Evolutionary conservation across 2,329 filamentous ascomycete genomes (phyloP).

Genomic region (Scytalidium sp.): DNA sequence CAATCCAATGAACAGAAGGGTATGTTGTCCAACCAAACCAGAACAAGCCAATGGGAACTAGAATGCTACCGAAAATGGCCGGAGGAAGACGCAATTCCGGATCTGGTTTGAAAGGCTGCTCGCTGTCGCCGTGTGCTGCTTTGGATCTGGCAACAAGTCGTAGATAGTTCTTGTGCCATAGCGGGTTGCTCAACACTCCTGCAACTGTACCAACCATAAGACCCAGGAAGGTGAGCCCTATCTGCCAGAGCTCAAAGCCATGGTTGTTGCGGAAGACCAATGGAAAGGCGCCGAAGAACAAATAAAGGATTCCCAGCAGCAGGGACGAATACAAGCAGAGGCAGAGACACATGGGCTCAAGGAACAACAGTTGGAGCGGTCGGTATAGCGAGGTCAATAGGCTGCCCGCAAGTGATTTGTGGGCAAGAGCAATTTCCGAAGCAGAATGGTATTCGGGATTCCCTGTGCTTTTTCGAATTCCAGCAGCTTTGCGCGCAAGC

Average conservation of each 20-base stretch:
- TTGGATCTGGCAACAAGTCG: conserved; percentile 52
- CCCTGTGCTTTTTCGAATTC: conserved; percentile 7
- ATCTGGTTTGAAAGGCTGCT: conserved; percentile 53
- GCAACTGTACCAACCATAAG: conserved; percentile 63
- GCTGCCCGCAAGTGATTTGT: conserved; percentile 21
- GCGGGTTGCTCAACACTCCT: conserved; percentile 55
- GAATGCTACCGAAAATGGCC: conserved; percentile 65
- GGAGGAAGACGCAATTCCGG: conserved; percentile 82
- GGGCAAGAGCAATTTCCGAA: conserved; percentile 4
- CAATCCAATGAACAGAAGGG: conserved; percentile 69
- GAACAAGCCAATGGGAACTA: conserved; percentile 79
- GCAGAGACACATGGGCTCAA: conserved; percentile 80
- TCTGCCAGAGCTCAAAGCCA: conserved; percentile 72
- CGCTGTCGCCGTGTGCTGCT: conserved; percentile 43
- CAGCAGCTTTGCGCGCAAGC: conserved; percentile 7
- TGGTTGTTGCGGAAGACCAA: conserved; percentile 72
- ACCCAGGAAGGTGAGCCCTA: conserved; percentile 73
- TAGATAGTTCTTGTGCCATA: conserved; percentile 60
- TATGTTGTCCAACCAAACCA: conserved; percentile 85
- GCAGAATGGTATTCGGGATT: conserved; percentile 7
- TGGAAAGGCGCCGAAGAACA: conserved; percentile 85
- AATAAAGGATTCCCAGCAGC: conserved; percentile 77
- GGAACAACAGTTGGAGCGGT: conserved; percentile 73
- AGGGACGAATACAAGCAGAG: conserved; percentile 79
- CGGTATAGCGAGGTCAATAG: conserved; percentile 51